These are phyloP conservation scores for Grammothele lineata DNA, from an alignment of 768 basidiomycete genomes.

Conservation along the genomic window DNA sequence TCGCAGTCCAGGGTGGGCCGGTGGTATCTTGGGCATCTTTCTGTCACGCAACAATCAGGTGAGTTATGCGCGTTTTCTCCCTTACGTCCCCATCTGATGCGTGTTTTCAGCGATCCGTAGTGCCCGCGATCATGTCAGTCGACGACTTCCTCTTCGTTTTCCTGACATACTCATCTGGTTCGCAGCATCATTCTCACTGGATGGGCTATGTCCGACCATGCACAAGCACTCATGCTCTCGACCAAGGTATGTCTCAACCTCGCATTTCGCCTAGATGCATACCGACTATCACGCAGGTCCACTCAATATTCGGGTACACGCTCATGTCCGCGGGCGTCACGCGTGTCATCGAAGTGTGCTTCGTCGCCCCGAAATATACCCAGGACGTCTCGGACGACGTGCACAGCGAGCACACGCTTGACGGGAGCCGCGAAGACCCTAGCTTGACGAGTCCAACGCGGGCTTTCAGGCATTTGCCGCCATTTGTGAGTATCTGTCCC, in stretches of 20 bases:
- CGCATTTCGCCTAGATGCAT: neutral
- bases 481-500: constrained; percentile 61
- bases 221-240: constrained; percentile 79
- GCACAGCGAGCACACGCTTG: constrained; percentile 65
- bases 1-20: constrained; percentile 72
- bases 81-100: too few relatives aligned
- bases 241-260: constrained; percentile 63
- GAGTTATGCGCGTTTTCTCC: constrained; percentile 19
- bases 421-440: constrained; percentile 29
- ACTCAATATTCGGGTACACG: constrained; percentile 78
- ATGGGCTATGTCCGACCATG: constrained; percentile 91
- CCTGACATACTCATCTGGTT: neutral
- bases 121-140: constrained; percentile 75
- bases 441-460: constrained; percentile 31
- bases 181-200: constrained; percentile 83
- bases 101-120: constrained; percentile 63
- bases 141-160: neutral
- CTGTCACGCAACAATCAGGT: constrained; percentile 76
- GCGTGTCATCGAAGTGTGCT: constrained; percentile 82
- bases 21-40: constrained; percentile 85
- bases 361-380: constrained; percentile 45
- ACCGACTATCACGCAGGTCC: constrained; percentile 47
- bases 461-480: constrained; percentile 83
- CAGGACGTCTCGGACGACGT: constrained; percentile 44
- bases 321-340: constrained; percentile 80